phyloP scores from a whole-genome alignment of 768 basidiomycete species.

The Pleurotus platypus region DNA sequence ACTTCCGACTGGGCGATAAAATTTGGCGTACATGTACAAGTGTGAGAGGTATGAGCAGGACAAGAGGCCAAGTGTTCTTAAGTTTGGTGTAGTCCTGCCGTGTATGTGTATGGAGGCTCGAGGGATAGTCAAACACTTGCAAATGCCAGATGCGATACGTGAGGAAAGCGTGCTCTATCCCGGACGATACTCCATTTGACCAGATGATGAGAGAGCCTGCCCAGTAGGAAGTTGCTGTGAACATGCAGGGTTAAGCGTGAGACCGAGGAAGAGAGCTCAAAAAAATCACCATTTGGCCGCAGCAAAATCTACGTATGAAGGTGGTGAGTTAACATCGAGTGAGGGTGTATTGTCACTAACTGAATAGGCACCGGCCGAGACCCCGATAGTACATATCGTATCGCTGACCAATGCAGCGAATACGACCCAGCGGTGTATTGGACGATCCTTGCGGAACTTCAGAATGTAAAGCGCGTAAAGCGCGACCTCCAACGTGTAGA shows the following conservation, averaged over 20 bases:
- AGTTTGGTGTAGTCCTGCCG: not conserved
- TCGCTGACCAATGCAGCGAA: not conserved
- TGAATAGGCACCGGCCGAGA: not conserved
- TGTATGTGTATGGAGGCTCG: not conserved
- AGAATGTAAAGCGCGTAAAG: not conserved
- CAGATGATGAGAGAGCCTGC: not conserved
- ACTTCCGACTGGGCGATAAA: not conserved
- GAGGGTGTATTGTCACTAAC: not conserved
- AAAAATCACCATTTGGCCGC: not conserved
- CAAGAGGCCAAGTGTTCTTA: not conserved
- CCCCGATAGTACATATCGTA: not conserved
- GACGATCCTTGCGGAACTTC: not conserved
- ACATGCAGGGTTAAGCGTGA: not conserved
- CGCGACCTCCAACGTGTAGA: not conserved
- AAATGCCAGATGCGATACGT: slow-evolving; percentile 7
- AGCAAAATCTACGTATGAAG: not conserved
- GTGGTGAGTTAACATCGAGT: not conserved
- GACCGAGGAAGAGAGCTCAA: not conserved
- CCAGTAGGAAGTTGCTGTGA: not conserved
- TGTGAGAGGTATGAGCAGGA: not conserved
- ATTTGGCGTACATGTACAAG: not conserved
- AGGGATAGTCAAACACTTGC: not conserved
- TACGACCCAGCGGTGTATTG: not conserved
- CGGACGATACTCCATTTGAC: not conserved
- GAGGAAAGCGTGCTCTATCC: slow-evolving; percentile 2